Conservation (phyloP, 345 rosid species). For the Pistacia atlantica region DNA sequence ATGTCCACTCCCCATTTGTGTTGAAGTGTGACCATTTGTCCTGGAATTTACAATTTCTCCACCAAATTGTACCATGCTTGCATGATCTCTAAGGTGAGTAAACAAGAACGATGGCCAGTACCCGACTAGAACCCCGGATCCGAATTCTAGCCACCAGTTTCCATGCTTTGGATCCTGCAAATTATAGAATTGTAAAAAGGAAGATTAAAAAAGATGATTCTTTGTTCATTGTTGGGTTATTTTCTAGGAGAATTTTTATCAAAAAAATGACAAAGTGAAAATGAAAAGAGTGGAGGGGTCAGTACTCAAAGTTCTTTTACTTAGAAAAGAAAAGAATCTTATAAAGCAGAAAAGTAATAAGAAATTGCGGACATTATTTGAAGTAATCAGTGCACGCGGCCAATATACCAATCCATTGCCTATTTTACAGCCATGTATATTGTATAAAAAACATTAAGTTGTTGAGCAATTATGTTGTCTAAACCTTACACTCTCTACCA, state of each 20-base stretch:
- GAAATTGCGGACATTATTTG: constrained; percentile 26
- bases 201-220: neutral
- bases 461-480: neutral
- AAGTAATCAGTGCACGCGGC: constrained; percentile 30
- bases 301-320: constrained; percentile 28
- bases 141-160: constrained; percentile 99
- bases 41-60: constrained; percentile 85
- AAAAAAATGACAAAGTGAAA: neutral
- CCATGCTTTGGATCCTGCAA: constrained; percentile 98
- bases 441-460: neutral
- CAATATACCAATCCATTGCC: constrained; percentile 4
- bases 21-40: constrained; percentile 81
- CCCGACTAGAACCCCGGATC: constrained; percentile 84
- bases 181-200: neutral
- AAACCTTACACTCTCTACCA: neutral
- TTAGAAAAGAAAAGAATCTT: constrained; percentile 40
- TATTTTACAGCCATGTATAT: neutral
- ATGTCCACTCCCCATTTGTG: constrained; percentile 99
- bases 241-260: neutral
- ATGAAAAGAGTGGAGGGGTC: constrained; percentile 26
- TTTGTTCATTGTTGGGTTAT: neutral
- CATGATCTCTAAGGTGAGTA: constrained; percentile 76
- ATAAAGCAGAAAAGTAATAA: constrained; percentile 33
- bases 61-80: constrained; percentile 94
- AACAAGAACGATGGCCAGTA: constrained; percentile 92